Evolutionary conservation across 2,329 filamentous ascomycete species (phyloP), one percentile per base, ranked within the genome.

Genomic region (Botryotinia convoluta): DNA sequence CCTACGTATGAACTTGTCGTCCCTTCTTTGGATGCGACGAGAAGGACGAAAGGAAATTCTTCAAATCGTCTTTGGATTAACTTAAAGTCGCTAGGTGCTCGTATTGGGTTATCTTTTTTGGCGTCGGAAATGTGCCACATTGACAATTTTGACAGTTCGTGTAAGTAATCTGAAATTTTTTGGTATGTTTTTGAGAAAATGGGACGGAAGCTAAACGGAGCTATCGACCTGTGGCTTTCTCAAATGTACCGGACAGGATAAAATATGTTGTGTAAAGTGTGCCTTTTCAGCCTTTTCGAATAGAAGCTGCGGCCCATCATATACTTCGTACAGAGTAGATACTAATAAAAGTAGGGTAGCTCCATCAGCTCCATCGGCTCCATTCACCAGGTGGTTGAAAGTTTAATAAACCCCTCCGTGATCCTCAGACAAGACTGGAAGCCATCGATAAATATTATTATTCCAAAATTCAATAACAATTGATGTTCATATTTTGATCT

Each of bases 281-380:
- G 64, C 39, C 32, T 39, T 37, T 45, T 70, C 69, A 45, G 42
- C 29, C 35, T 71, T 45, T 45, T 63, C 10, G 35, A 71, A 42
- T 29, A 70, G 59, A 45, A 62, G 42, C 32, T 62, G 68, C 42
- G 68, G 57, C 68, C 63, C 54, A 48, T 57, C n/a, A 29, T 63
- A 64, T 61, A 39, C n/a, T 51, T 39, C 39, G 44, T 64, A 57
- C 51, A 57, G 51, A 29, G 51, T 18, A 18, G 26, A 57, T n/a
- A 6, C 12, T 54, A n/a, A n/a, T 54, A 3, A 54, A 54, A n/a
- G 26, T 54, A 54, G 26, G 26, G 26, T 16, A 7, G 48, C 48
- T 54, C 45, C 45, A 48, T 48, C 45, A 48, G 45, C 45, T 48
- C 45, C 45, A 48, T 48, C 10, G 48, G 48, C 48, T n/a, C 48